Evolutionary conservation across 1,284 basidiomycete species (phyloP).

Genomic region (Ustilago loliicola): DNA sequence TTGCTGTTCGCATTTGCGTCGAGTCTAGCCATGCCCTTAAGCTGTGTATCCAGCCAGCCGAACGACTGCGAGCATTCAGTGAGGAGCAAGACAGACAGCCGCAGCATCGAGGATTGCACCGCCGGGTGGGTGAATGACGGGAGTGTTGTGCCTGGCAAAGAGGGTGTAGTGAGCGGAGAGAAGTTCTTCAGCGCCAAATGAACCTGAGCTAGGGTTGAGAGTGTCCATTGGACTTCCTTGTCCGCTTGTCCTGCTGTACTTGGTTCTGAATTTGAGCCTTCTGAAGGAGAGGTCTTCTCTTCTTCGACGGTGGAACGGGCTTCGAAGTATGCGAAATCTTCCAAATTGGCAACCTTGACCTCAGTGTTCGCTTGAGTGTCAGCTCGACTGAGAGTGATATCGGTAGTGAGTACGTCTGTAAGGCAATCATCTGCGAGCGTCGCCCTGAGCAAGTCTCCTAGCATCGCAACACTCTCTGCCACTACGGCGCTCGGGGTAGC

Average conservation of each 20-base stretch:
- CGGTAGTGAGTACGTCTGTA: not conserved
- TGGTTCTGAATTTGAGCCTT: not conserved
- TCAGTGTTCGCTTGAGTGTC: not conserved
- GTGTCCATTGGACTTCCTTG: constrained; percentile 30
- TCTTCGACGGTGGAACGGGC: not conserved
- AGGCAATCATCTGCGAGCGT: constrained; percentile 26
- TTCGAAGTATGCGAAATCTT: constrained; percentile 19
- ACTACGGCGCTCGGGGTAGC: constrained; percentile 27
- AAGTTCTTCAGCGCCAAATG: constrained; percentile 40
- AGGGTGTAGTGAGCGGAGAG: constrained; percentile 34
- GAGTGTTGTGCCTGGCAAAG: constrained; percentile 27
- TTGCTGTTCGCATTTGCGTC: not conserved
- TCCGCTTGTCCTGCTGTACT: not conserved
- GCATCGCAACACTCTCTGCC: constrained; percentile 17
- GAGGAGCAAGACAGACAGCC: constrained; percentile 19
- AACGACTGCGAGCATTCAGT: constrained; percentile 28
- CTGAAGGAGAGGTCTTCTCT: not conserved
- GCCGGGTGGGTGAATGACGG: constrained; percentile 14
- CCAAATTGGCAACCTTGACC: constrained; percentile 16
- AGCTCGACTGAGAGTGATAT: not conserved
- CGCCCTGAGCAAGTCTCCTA: constrained; percentile 26
- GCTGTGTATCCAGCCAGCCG: constrained; percentile 42
- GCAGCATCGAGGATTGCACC: constrained; percentile 23
- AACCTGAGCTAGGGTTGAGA: constrained; percentile 44
- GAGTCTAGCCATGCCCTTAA: constrained; percentile 18